Percentiles rank a stretch among this genome's conserved stretches.
Evolutionary conservation across 1,139 yeast genomes (phyloP).

Genomic region (Arxiozyma telluris): DNA sequence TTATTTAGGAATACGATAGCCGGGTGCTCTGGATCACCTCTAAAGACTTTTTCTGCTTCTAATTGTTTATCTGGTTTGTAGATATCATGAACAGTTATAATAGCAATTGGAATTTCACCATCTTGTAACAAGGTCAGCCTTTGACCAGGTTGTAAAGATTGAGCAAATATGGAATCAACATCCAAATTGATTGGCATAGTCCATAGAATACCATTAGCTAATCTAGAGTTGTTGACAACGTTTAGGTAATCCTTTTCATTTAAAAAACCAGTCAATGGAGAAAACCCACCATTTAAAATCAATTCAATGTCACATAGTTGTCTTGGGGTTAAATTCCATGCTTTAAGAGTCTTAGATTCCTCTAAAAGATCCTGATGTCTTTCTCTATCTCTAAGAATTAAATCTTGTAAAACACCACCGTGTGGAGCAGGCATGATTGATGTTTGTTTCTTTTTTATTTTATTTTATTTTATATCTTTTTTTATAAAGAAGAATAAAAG

Average conservation of each 20-base stretch:
- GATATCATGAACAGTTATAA: conserved; percentile 68
- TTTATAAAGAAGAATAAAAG: no score
- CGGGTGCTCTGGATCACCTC: conserved; percentile 97
- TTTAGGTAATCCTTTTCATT: conserved; percentile 69
- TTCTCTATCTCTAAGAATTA: conserved; percentile 69
- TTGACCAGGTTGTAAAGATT: conserved; percentile 43
- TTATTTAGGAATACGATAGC: conserved; percentile 69
- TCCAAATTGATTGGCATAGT: conserved; percentile 91
- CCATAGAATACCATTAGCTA: conserved; percentile 75
- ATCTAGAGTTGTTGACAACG: conserved; percentile 71
- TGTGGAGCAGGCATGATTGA: conserved; percentile 40
- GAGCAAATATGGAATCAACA: conserved; percentile 49
- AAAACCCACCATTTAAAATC: conserved; percentile 88
- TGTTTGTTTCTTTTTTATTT: not conserved
- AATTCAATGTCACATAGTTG: conserved; percentile 84
- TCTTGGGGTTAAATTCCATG: conserved; percentile 56
- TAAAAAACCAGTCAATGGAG: conserved; percentile 84
- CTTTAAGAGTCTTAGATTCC: conserved; percentile 42
- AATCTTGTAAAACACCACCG: conserved; percentile 83
- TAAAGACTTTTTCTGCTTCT: conserved; percentile 81
- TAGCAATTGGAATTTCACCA: conserved; percentile 72
- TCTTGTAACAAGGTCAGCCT: conserved; percentile 75
- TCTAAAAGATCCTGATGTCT: conserved; percentile 46
- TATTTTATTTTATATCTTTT: no score
- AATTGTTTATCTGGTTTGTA: conserved; percentile 69